Base-by-base conservation (phyloP, 495 filamentous ascomycete species). In the Podospora didyma region DNA sequence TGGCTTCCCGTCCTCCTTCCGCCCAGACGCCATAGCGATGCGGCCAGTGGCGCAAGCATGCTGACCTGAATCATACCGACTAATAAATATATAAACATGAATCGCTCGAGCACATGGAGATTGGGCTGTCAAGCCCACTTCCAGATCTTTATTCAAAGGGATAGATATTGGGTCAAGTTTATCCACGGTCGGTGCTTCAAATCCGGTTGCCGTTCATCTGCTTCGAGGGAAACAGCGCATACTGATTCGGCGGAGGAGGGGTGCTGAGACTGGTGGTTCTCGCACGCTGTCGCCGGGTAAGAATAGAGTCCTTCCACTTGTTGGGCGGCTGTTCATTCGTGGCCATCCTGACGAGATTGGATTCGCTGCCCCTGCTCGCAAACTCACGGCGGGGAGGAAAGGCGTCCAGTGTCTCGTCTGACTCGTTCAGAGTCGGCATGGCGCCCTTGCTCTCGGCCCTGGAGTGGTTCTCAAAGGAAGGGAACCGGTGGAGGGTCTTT, bases 211-310 rank as follows among this genome's bases (percentile, higher is more conserved):
- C 49, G 49, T 20, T 39, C 49, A 51, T 45, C 14, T 53, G 39
- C 14, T 44, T 21, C 3, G 64, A 64, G 2, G 71, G 71, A 31
- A 74, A 74, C 19, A 74, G 57, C 12, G 65, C 67, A 62, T 75
- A 78, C 67, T 74, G 72, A 58, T 70, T 65, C 52, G 71, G 68
- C 44, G 73, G 68, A 48, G 64, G 68, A 46, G 69, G 64, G 28
- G 70, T 73, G 70, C 65, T 72, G 49, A 71, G 65, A 56, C 67
- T 71, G 49, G 68, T 66, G 7, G 70, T 72, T 51, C 69, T 57
- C 3, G 69, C 57, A 16, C 70, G 68, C 2, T 63, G 61, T 26
- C 70, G 60, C 19, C 63, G 59, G 4, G 59, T 49, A 24, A 58
- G 61, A 19, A 62, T 54, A 3, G 63, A 60, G 23, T 63, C 60